Evolutionary conservation across 257 asterid genomes (phyloP).

Genomic region (Paraleonurus japonicus): DNA sequence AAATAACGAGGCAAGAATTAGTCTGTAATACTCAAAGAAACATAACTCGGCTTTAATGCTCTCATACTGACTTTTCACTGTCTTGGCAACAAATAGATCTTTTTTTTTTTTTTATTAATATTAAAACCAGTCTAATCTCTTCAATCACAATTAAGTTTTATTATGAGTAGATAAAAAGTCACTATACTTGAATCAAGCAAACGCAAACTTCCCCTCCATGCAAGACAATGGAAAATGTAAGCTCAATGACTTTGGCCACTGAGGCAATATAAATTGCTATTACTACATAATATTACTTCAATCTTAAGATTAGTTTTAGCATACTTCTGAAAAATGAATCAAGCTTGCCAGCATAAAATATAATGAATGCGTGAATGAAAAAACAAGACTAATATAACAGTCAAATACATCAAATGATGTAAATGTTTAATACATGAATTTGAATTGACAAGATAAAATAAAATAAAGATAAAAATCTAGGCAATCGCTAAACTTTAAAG

Average conservation of each 20-base stretch:
- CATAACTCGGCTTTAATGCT: background rate
- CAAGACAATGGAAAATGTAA: background rate
- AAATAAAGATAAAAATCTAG: background rate
- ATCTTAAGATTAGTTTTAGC: background rate
- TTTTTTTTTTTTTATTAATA: background rate
- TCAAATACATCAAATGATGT: background rate
- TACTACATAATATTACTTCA: background rate
- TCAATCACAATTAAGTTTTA: background rate
- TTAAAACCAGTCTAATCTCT: too few relatives aligned
- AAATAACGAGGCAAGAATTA: conserved; percentile 26
- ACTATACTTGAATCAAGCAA: background rate
- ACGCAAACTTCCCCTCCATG: conserved; percentile 1
- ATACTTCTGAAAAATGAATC: background rate
- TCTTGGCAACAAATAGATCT: conserved; percentile 4
- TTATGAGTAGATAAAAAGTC: background rate
- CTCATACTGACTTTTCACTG: background rate
- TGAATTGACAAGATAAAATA: background rate
- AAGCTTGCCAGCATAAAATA: background rate
- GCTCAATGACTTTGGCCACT: background rate
- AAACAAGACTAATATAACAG: background rate
- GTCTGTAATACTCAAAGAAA: background rate
- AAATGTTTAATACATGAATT: background rate
- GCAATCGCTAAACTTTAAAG: background rate
- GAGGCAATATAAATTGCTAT: background rate
- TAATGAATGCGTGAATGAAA: background rate